These are phyloP conservation scores for Alternaria sp. DNA, from an alignment of 2,329 filamentous ascomycete species.

Conservation along the genomic window DNA sequence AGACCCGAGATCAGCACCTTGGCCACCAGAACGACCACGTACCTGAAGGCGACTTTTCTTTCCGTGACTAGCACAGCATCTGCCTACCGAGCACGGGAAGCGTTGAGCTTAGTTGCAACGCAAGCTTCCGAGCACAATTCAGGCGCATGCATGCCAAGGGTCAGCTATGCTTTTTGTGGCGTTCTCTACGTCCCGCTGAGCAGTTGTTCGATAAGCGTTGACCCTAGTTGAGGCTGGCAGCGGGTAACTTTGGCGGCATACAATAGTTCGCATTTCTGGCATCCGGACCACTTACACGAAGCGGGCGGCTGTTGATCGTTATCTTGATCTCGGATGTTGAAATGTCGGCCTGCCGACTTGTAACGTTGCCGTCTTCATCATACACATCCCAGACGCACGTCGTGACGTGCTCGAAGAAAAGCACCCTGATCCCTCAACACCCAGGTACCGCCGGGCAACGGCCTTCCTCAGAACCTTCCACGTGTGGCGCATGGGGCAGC, in stretches of 20 bases:
- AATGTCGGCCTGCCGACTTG: background rate
- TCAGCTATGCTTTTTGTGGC: background rate
- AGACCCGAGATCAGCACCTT: conserved; percentile 28
- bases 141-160: background rate
- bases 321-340: background rate
- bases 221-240: background rate
- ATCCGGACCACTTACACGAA: background rate
- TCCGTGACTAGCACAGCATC: conserved; percentile 3
- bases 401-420: conserved; percentile 7
- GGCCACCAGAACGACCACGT: conserved; percentile 7
- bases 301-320: conserved; percentile 1
- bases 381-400: background rate
- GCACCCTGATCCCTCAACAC: conserved; percentile 5
- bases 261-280: background rate
- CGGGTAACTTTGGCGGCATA: background rate
- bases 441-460: background rate
- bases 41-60: background rate
- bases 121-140: background rate
- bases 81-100: background rate
- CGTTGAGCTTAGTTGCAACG: conserved; percentile 3
- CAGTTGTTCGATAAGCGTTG: conserved; percentile 2
- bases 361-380: background rate
- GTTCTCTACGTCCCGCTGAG: background rate
- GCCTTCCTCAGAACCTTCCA: background rate
- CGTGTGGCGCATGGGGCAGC: conserved; percentile 2